Base-by-base conservation (phyloP, 371 early-diverging fungal genomes). In the Paraphysoderma sedebokerense region DNA sequence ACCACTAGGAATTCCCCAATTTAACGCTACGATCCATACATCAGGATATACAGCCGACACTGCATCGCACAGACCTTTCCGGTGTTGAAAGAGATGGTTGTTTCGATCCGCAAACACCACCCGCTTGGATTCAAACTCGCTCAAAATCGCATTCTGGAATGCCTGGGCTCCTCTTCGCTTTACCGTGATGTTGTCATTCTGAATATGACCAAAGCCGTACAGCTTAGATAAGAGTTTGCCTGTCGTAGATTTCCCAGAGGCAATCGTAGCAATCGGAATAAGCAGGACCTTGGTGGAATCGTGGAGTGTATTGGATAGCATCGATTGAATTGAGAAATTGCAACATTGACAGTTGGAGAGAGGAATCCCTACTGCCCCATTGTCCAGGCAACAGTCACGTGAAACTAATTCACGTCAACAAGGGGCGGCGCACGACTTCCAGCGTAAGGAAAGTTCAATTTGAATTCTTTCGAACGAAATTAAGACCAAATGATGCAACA, bases 191-290 rank as follows among this genome's bases (percentile, higher is more conserved):
- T 82, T 66, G 59, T 87, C 87, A 58, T 72, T 81, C 56, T 83
- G 81, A 13, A 85, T 59, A 57, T 81, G 81, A 5, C 59, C 72
- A 56, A 79, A 63, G 0, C 62, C n/a, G 57, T 68, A 77, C 35
- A 82, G 55, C 44, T 56, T 47, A 0, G 66, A 15, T 31, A 29
- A 2, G 35, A 40, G 12, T 20, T 26, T 26, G 22, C 29, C 53
- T 1, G 47, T 26, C 17, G 53, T 32, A 6, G 24, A 50, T 32
- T 60, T 63, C 29, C 79, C 88, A 38, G 70, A 72, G 13, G 79
- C 87, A 40, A 82, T 72, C 8, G 76, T 67, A 15, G 76, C 85
- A 31, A 87, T 67, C 2, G 88, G 82, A 24, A 86, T 35, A 12
- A 87, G 31, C 2, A 87, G 57, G 3, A 71, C 65, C n/a, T n/a